Percentiles rank a stretch among this genome's conserved stretches.
Evolutionary conservation across 2,329 filamentous ascomycete species (phyloP).

Genomic region (Sporothrix brasiliensis): DNA sequence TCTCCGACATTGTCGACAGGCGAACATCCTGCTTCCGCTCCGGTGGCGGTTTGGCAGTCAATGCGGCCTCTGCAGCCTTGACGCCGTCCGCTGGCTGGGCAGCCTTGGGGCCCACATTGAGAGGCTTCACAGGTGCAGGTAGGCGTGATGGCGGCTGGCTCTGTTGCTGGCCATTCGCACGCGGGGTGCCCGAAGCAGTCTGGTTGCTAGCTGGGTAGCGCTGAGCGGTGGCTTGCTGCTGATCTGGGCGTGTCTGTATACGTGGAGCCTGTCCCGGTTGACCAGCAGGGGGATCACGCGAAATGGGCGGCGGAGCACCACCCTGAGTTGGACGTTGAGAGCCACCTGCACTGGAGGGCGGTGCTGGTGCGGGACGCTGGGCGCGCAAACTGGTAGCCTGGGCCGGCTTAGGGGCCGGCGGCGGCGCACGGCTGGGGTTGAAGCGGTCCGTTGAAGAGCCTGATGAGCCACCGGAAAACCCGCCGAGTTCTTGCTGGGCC

Average conservation of each 20-base stretch:
- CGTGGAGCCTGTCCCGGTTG: conserved; percentile 47
- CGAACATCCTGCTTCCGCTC: conserved; percentile 89
- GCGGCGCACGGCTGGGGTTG: conserved; percentile 82
- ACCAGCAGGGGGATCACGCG: conserved; percentile 45
- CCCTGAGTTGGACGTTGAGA: conserved; percentile 55
- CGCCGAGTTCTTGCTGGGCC: conserved; percentile 87
- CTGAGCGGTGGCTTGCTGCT: conserved; percentile 53
- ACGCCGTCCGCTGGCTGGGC: conserved; percentile 64
- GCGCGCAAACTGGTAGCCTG: conserved; percentile 65
- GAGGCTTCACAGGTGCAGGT: conserved; percentile 71
- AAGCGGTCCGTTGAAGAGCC: conserved; percentile 65
- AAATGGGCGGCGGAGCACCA: conserved; percentile 52
- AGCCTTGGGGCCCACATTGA: conserved; percentile 75
- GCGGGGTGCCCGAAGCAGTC: conserved; percentile 54
- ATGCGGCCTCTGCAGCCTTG: conserved; percentile 85
- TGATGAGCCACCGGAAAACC: conserved; percentile 59
- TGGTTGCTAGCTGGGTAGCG: conserved; percentile 61
- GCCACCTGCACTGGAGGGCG: conserved; percentile 58
- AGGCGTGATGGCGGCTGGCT: conserved; percentile 52
- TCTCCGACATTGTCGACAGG: conserved; percentile 98
- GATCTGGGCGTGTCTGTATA: conserved; percentile 53
- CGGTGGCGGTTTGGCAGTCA: conserved; percentile 77
- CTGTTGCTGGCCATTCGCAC: conserved; percentile 52
- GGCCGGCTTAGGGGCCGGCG: conserved; percentile 69
- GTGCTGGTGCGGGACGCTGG: conserved; percentile 75